These are phyloP conservation scores for Shiraia bambusicola DNA, from an alignment of 2,329 filamentous ascomycete species.

Conservation along the genomic window DNA sequence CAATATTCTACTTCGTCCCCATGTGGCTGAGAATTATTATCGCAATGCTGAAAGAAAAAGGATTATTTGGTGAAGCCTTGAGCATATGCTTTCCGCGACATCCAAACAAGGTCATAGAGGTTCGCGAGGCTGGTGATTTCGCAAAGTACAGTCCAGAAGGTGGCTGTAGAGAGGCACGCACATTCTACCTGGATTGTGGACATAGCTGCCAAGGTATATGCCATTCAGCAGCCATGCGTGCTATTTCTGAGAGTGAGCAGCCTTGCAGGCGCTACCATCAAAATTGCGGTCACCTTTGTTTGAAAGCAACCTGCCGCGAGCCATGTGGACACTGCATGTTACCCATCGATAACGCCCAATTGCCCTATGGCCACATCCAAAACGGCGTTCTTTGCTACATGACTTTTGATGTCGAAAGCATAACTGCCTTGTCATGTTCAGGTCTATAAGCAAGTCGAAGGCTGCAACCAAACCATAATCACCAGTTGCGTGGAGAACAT, in stretches of 20 bases:
- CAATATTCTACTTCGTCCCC: constrained; percentile 65
- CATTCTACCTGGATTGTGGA: constrained; percentile 29
- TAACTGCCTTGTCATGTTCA: constrained; percentile 52
- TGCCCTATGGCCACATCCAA: constrained; percentile 34
- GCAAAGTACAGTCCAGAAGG: constrained; percentile 31
- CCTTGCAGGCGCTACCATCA: constrained; percentile 26
- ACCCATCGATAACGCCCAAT: constrained; percentile 17
- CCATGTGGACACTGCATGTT: constrained; percentile 27
- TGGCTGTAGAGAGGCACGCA: constrained; percentile 29
- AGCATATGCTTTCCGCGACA: constrained; percentile 36
- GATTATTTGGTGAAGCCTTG: constrained; percentile 18
- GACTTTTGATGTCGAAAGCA: too few species aligned
- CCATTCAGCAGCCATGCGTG: constrained; percentile 35
- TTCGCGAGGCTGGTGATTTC: constrained; percentile 34
- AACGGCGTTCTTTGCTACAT: constrained; percentile 10
- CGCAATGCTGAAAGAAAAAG: constrained; percentile 47
- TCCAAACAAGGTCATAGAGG: constrained; percentile 22
- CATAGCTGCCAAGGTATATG: constrained; percentile 32
- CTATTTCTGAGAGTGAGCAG: constrained; percentile 25
- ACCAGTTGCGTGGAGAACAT: constrained; percentile 57
- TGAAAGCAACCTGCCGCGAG: constrained; percentile 33
- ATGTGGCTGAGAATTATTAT: constrained; percentile 68
- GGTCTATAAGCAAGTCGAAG: constrained; percentile 54
- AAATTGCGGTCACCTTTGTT: constrained; percentile 31
- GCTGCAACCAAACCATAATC: constrained; percentile 57